A percentile compares a stretch with the other conserved stretches of the same genome.
Conservation (phyloP, 495 filamentous ascomycete genomes). For the Penicillium turbatum region DNA sequence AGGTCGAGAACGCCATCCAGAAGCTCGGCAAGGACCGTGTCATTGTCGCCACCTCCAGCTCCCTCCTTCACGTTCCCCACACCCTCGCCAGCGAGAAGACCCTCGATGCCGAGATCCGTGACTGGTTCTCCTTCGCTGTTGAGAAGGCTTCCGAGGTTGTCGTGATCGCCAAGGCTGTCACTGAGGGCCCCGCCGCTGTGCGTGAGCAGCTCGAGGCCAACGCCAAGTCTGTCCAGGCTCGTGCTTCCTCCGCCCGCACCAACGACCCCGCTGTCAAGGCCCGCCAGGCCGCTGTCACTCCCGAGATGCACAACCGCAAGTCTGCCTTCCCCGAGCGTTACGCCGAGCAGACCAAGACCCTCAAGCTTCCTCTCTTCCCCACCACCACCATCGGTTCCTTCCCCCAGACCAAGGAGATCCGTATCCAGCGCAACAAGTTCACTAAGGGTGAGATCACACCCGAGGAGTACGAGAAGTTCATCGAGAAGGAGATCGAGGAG, state of each 20-base stretch:
- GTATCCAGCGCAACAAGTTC: conserved; percentile 91
- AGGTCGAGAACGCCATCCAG: conserved; percentile 81
- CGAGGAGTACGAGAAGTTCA: conserved; percentile 94
- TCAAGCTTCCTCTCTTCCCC: conserved; percentile 93
- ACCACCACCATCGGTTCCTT: conserved; percentile 99
- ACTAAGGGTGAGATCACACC: conserved; percentile 94
- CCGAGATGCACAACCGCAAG: conserved; percentile 84
- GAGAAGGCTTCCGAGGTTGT: conserved; percentile 92
- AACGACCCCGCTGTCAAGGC: conserved; percentile 97
- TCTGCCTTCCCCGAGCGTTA: conserved; percentile 79
- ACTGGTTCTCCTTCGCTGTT: conserved; percentile 97
- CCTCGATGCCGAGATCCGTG: conserved; percentile 81
- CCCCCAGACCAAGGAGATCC: conserved; percentile 98
- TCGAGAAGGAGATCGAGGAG: conserved; percentile 92
- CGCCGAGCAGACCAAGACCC: conserved; percentile 75
- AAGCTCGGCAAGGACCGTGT: conserved; percentile 94
- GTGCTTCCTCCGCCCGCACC: conserved; percentile 85
- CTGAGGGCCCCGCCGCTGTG: conserved; percentile 80
- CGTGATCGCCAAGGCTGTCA: conserved; percentile 94
- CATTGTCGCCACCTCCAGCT: conserved; percentile 92
- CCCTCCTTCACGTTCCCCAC: conserved; percentile 95
- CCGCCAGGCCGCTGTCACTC: conserved; percentile 79
- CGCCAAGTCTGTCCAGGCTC: conserved; percentile 81
- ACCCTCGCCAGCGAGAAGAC: conserved; percentile 97
- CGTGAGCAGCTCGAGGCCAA: conserved; percentile 86